Conservation (phyloP, 2,329 filamentous ascomycete species). For the Exophiala bonariae region DNA sequence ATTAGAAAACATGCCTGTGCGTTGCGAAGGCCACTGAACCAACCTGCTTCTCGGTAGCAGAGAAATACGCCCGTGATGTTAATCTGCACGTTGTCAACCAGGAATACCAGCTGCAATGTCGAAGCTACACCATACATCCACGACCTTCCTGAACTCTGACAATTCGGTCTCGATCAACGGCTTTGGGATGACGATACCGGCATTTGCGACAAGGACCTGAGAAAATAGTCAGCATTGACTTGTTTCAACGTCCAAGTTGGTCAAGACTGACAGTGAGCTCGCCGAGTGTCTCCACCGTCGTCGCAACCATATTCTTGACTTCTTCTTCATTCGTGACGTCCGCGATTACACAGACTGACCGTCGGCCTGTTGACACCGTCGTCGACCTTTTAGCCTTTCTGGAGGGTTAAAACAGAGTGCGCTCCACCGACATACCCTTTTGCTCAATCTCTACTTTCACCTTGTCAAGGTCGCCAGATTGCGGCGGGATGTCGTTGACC, state of each 20-base stretch:
- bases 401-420: neutral
- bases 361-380: neutral
- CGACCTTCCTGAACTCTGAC: slow-evolving; percentile 62
- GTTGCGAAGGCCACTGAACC: too few relatives aligned
- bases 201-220: slow-evolving; percentile 56
- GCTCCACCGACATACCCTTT: neutral
- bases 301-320: neutral
- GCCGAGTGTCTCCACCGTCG: neutral
- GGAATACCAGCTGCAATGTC: too few relatives aligned
- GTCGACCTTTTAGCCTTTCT: too few relatives aligned
- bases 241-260: neutral
- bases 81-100: neutral
- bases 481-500: neutral
- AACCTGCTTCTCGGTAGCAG: slow-evolving; percentile 65
- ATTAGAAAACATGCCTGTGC: too few relatives aligned
- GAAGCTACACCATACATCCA: slow-evolving; percentile 69
- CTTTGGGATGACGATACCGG: slow-evolving; percentile 61
- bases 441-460: neutral
- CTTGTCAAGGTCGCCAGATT: neutral
- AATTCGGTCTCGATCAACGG: slow-evolving; percentile 56
- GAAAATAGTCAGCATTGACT: neutral
- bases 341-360: neutral
- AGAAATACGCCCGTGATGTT: slow-evolving; percentile 67
- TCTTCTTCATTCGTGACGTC: neutral
- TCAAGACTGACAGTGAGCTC: neutral